A percentile compares a stretch with the other conserved stretches of the same genome.
Evolutionary conservation across 441 rosid genomes (phyloP).

Genomic region (Raphanus hybrid): DNA sequence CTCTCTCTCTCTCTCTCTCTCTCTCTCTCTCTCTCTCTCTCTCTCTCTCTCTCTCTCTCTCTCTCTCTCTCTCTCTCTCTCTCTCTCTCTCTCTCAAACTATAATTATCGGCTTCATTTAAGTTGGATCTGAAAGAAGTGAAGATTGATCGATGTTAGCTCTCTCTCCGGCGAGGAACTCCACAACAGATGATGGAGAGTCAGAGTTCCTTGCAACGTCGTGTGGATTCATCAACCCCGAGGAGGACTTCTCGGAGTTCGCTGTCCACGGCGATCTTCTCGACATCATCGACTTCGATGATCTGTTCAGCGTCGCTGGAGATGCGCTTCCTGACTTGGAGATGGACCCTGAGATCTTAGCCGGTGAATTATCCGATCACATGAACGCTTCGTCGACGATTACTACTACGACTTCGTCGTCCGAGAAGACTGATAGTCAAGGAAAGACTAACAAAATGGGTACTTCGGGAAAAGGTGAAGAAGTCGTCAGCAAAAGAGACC

Average conservation of each 20-base stretch:
- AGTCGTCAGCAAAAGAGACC: constrained; percentile 56
- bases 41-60: too few species aligned
- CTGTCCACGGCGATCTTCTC: constrained; percentile 58
- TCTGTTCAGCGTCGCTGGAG: constrained; percentile 59
- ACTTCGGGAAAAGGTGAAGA: constrained; percentile 43
- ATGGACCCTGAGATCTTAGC: constrained; percentile 69
- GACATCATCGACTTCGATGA: constrained; percentile 75
- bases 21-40: too few species aligned
- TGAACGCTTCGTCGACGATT: constrained; percentile 37
- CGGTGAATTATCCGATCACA: constrained; percentile 57
- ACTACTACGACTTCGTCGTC: constrained; percentile 33
- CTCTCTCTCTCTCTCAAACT: neutral
- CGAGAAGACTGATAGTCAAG: constrained; percentile 33
- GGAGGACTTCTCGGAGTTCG: constrained; percentile 65
- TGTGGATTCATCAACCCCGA: constrained; percentile 44
- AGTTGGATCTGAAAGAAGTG: constrained; percentile 23
- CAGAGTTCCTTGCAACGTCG: constrained; percentile 33
- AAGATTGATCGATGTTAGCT: constrained; percentile 72
- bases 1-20: too few species aligned
- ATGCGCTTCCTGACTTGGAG: constrained; percentile 81
- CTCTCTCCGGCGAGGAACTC: constrained; percentile 60
- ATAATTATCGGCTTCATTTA: constrained; percentile 37
- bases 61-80: too few species aligned
- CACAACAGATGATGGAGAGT: constrained; percentile 38
- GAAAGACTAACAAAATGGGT: constrained; percentile 47